phyloP scores from a whole-genome alignment of 2,329 filamentous ascomycete genomes.

The Xylaria multiplex region DNA sequence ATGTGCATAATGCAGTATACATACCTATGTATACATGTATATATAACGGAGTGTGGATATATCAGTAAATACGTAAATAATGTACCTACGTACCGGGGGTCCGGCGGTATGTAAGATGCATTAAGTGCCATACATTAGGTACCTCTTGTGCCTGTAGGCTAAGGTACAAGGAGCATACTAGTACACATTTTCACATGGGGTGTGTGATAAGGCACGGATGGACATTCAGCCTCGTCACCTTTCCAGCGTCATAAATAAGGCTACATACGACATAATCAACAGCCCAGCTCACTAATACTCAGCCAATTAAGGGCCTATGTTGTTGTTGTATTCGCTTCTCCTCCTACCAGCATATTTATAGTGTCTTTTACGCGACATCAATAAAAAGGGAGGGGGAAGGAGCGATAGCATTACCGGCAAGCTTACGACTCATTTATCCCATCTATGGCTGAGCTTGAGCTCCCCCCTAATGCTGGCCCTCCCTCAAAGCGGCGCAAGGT shows the following conservation, averaged over 20 bases:
- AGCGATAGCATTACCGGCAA: background rate
- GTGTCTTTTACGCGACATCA: background rate
- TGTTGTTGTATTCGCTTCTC: slow-evolving; percentile 3
- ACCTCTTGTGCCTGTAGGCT: no score
- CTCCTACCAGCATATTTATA: slow-evolving; percentile 11
- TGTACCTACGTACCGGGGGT: no score
- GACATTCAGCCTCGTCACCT: slow-evolving; percentile 23
- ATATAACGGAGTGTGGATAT: no score
- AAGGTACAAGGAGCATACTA: no score
- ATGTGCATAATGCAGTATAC: no score
- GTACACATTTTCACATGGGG: background rate
- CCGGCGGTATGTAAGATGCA: no score
- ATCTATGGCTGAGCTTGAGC: slow-evolving; percentile 46
- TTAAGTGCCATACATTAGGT: background rate
- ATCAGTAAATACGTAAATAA: no score
- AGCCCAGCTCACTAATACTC: background rate
- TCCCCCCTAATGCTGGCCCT: slow-evolving; percentile 45
- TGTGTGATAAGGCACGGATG: background rate
- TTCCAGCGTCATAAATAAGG: background rate
- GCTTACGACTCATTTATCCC: slow-evolving; percentile 3
- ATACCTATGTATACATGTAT: no score
- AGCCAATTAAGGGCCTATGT: background rate
- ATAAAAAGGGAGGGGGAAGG: background rate
- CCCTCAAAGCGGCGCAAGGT: slow-evolving; percentile 56
- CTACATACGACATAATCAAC: background rate